Conservation (phyloP, 495 filamentous ascomycete genomes). For the Penicillium angulare region DNA sequence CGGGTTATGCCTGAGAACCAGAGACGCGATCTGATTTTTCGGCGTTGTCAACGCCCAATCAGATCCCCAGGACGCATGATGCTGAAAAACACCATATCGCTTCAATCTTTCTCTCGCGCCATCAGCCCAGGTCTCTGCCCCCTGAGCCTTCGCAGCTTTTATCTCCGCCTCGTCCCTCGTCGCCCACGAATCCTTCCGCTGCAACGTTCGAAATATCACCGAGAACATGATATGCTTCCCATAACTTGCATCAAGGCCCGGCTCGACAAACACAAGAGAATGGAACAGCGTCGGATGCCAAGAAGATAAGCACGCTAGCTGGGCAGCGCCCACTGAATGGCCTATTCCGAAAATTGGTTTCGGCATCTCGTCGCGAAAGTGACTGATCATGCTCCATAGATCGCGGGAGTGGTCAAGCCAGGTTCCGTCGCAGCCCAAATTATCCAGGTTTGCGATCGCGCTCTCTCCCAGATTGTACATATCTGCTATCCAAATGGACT, state of each 20-base stretch:
- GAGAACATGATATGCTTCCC: background rate
- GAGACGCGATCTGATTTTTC: background rate
- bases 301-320: constrained; percentile 44
- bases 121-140: background rate
- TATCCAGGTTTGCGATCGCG: constrained; percentile 1
- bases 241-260: constrained; percentile 28
- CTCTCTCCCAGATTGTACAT: constrained; percentile 59
- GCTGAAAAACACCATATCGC: background rate
- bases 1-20: background rate
- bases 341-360: constrained; percentile 61
- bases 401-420: constrained; percentile 80
- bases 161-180: background rate
- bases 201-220: background rate
- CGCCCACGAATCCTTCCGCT: background rate
- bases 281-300: constrained; percentile 72
- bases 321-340: constrained; percentile 65
- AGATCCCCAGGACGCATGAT: background rate
- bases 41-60: background rate
- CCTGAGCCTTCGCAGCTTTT: background rate
- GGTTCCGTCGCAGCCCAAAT: constrained; percentile 17
- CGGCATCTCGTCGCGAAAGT: constrained; percentile 68
- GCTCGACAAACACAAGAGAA: constrained; percentile 66
- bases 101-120: background rate
- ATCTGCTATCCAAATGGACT: constrained; percentile 75
- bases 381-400: constrained; percentile 72